phyloP scores from a whole-genome alignment of 2,329 filamentous ascomycete species.

The Talaromyces piceae region DNA sequence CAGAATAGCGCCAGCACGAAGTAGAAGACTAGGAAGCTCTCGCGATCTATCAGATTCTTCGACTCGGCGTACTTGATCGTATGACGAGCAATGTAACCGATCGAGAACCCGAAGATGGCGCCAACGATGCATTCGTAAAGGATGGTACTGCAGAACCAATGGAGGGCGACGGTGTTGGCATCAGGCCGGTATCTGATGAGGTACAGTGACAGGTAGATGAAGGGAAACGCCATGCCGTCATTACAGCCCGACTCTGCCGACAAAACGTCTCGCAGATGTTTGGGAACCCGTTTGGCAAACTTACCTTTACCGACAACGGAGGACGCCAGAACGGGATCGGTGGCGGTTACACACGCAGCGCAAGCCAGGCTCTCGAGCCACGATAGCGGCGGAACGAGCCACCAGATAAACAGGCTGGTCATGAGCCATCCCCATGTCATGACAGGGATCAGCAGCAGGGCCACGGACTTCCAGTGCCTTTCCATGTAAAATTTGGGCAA shows the following conservation, averaged over 20 bases:
- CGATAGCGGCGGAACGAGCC: conserved; percentile 67
- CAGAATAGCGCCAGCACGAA: conserved; percentile 95
- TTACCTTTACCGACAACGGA: conserved; percentile 99
- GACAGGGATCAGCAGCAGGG: conserved; percentile 80
- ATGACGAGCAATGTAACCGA: conserved; percentile 86
- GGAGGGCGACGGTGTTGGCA: conserved; percentile 61
- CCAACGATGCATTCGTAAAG: conserved; percentile 96
- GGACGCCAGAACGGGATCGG: conserved; percentile 91
- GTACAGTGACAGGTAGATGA: conserved; percentile 88
- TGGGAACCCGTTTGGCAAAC: conserved; percentile 93
- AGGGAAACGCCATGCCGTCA: conserved; percentile 99
- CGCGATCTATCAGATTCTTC: conserved; percentile 79
- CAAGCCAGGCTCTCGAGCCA: conserved; percentile 87
- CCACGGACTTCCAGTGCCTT: conserved; percentile 88
- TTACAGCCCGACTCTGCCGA: conserved; percentile 98
- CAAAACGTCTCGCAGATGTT: conserved; percentile 89
- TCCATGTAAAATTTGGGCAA: conserved; percentile 82
- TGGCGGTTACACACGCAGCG: conserved; percentile 92
- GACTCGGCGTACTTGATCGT: conserved; percentile 83
- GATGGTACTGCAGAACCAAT: conserved; percentile 86
- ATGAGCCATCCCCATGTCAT: conserved; percentile 87
- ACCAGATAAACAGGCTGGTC: conserved; percentile 91
- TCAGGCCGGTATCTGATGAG: conserved; percentile 72
- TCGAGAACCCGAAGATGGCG: conserved; percentile 73
- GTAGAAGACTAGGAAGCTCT: conserved; percentile 98